Evolutionary conservation across 148 eudicot species (phyloP).

Genomic region (Rhododendron ferrugineum): DNA sequence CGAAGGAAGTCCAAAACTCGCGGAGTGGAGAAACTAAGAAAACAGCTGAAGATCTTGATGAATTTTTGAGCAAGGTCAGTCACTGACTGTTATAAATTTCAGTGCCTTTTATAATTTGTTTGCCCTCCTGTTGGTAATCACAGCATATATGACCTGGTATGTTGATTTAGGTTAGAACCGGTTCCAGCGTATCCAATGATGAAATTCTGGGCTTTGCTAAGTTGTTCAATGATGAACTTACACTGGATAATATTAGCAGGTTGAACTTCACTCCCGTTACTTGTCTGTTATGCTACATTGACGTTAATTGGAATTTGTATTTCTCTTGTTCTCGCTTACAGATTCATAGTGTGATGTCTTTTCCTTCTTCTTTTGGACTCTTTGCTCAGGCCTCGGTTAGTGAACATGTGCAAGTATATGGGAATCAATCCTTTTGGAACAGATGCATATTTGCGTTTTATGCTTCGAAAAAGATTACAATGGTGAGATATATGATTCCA

Average conservation of each 20-base stretch:
- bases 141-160: neutral
- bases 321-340: neutral
- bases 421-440: conserved; percentile 65
- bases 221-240: conserved; percentile 79
- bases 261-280: conserved; percentile 10
- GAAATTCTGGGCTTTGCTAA: conserved; percentile 79
- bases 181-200: conserved; percentile 55
- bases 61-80: conserved; percentile 71
- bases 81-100: neutral
- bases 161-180: conserved; percentile 62
- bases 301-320: neutral
- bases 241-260: conserved; percentile 85
- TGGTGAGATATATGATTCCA: conserved; percentile 27
- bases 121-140: neutral
- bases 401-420: conserved; percentile 86
- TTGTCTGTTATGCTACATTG: neutral
- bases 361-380: conserved; percentile 9
- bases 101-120: neutral
- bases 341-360: neutral
- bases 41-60: conserved; percentile 97
- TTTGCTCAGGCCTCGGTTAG: conserved; percentile 59
- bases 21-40: conserved; percentile 78
- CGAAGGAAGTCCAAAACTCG: conserved; percentile 83
- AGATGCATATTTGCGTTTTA: conserved; percentile 61
- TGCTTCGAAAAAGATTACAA: conserved; percentile 61